Evolutionary conservation across 176 grass and related monocot species (phyloP).

Genomic region (Saccharum spontaneum): DNA sequence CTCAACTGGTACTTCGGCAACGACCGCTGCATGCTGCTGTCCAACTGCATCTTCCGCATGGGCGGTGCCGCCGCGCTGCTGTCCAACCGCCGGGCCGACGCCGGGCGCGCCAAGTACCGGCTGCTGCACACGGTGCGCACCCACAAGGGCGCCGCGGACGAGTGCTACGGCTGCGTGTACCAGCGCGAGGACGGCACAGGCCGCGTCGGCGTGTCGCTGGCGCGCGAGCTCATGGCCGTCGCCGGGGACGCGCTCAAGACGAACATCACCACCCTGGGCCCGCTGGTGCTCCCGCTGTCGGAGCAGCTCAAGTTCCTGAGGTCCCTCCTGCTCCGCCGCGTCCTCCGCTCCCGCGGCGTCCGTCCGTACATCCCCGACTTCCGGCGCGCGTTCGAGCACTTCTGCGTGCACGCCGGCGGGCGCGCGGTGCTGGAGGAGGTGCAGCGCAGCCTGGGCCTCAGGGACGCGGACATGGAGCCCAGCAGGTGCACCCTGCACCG

Average conservation of each 20-base stretch:
- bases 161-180: constrained; percentile 72
- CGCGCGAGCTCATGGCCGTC: constrained; percentile 78
- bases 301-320: constrained; percentile 71
- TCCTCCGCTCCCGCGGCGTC: constrained; percentile 2
- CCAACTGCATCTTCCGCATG: constrained; percentile 89
- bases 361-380: constrained; percentile 69
- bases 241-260: constrained; percentile 80
- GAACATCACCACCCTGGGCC: constrained; percentile 77
- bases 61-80: constrained; percentile 63
- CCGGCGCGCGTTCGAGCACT: constrained; percentile 82
- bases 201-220: constrained; percentile 55
- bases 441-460: constrained; percentile 64
- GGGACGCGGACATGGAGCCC: constrained; percentile 60
- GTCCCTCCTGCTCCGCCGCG: constrained; percentile 42
- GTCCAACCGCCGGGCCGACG: constrained; percentile 54
- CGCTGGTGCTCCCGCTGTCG: constrained; percentile 64
- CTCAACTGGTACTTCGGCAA: constrained; percentile 87
- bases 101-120: constrained; percentile 57
- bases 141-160: constrained; percentile 64
- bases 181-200: constrained; percentile 66
- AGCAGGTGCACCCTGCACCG: constrained; percentile 62
- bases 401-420: constrained; percentile 82
- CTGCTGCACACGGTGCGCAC: constrained; percentile 72
- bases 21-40: constrained; percentile 79
- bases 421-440: constrained; percentile 75